These are phyloP conservation scores for Boehmeria nivea DNA, from an alignment of 306 rosid species.

Conservation along the genomic window DNA sequence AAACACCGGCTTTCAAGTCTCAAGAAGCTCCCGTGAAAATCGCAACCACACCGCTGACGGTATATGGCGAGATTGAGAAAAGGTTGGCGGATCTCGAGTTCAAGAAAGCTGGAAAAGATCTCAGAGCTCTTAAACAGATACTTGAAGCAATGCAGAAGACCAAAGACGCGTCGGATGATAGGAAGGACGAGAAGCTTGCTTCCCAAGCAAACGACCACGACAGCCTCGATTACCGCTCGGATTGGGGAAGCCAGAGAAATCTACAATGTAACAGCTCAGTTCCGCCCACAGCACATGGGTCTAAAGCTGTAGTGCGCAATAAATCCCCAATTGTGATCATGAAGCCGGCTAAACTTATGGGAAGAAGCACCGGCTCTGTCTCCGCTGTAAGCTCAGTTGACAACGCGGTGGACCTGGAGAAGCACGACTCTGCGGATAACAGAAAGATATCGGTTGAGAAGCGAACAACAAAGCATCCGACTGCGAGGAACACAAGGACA, in stretches of 20 bases:
- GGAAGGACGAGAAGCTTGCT: constrained; percentile 47
- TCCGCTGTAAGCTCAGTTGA: constrained; percentile 23
- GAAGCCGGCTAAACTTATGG: constrained; percentile 48
- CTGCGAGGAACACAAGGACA: constrained; percentile 23
- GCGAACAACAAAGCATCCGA: constrained; percentile 29
- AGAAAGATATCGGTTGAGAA: constrained; percentile 35
- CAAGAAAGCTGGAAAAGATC: constrained; percentile 89
- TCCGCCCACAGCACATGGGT: constrained; percentile 24
- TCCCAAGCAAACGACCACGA: constrained; percentile 25
- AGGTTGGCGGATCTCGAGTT: constrained; percentile 78
- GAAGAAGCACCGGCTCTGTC: constrained; percentile 32
- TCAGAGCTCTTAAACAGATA: constrained; percentile 87
- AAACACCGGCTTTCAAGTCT: constrained; percentile 30
- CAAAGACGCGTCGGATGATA: constrained; percentile 30
- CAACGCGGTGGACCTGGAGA: constrained; percentile 26
- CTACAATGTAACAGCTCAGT: constrained; percentile 17
- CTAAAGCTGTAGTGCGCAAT: constrained; percentile 26
- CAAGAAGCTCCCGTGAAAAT: constrained; percentile 38
- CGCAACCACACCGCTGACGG: constrained; percentile 44
- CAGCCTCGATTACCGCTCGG: constrained; percentile 32
- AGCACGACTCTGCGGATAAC: constrained; percentile 28
- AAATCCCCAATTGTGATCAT: constrained; percentile 49
- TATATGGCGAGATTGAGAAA: constrained; percentile 83
- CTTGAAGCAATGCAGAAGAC: constrained; percentile 85
- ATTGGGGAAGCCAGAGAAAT: constrained; percentile 36